Base-by-base conservation (phyloP, 2,329 filamentous ascomycete species). In the Blastomyces emzantsi region DNA sequence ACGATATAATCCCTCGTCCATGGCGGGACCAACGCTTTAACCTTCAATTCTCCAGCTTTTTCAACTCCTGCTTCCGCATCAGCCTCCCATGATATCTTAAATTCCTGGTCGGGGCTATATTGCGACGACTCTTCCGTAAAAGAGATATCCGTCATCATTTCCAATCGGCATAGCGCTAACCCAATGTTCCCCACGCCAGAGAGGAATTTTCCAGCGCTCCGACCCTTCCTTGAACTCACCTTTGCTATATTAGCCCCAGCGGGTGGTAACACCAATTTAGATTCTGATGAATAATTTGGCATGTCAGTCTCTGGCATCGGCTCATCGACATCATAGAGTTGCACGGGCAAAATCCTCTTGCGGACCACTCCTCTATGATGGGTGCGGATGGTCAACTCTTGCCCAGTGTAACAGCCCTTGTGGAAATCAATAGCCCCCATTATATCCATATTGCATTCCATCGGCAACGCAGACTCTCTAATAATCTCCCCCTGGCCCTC, bases 341-440 rank as follows among this genome's bases (percentile, higher is more conserved):
- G 78, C 43, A 93, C 87, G 0, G 94, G 94, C 61, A 99, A 75
- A 60, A 97, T 85, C 60, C 94, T 84, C 81, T 97, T 96, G 66
- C 94, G 83, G 51, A 99, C 90, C 19, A 99, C 90, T 28, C 94
- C 94, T 15, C 89, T 92, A 76, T 99, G 94, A 74, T 92, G 89
- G 1, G 94, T 99, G 52, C 94, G 88, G 68, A 97, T 96, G 1
- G 94, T 97, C 67, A 99, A 83, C 76, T 99, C 94, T 77, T 99
- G 94, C 0, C 94, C 94, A 8, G 97, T 86, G 75, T 99, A 99
- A 77, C 94, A 99, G 8, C 94, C 94, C 79, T 99, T 99, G 72
- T 86, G 86, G 79, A 94, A 99, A 76, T 97, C 90, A 68, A 99
- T 88, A 33, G 86, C 94, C 58, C 85, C 83, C 82, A 90, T 90